Percentiles rank a stretch among this genome's conserved stretches.
phyloP scores from a whole-genome alignment of 2,329 filamentous ascomycete genomes.

The Talaromyces sp. region DNA sequence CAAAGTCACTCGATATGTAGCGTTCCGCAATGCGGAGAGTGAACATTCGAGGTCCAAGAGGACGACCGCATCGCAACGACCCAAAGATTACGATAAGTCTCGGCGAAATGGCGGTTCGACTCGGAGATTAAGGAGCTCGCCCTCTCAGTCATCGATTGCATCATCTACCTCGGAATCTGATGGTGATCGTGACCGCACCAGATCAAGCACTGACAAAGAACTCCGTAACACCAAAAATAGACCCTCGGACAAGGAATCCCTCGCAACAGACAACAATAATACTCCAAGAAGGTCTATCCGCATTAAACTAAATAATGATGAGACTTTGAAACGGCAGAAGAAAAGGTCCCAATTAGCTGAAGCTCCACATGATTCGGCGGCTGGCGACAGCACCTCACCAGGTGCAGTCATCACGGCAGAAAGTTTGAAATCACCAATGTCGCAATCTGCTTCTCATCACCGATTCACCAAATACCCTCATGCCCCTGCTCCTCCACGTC shows the following conservation, averaged over 20 bases:
- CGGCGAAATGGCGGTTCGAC: constrained; percentile 31
- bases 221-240: background rate
- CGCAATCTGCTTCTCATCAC: constrained; percentile 58
- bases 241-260: background rate
- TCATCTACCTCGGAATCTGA: constrained; percentile 59
- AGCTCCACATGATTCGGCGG: constrained; percentile 26
- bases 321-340: constrained; percentile 67
- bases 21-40: constrained; percentile 11
- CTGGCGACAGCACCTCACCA: constrained; percentile 25
- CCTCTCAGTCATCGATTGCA: constrained; percentile 46
- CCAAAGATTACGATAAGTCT: constrained; percentile 26
- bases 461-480: constrained; percentile 86
- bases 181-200: constrained; percentile 37
- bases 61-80: constrained; percentile 26
- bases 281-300: constrained; percentile 77
- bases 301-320: constrained; percentile 85
- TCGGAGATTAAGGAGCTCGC: constrained; percentile 33
- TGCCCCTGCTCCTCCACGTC: constrained; percentile 82
- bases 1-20: constrained; percentile 51
- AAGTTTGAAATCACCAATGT: constrained; percentile 90
- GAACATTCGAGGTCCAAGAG: constrained; percentile 25
- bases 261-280: constrained; percentile 60
- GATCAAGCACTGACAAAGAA: constrained; percentile 21
- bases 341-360: constrained; percentile 36
- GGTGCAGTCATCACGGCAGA: constrained; percentile 63